Evolutionary conservation across 371 early-diverging fungal species (phyloP).

Genomic region (Conidiobolus incongruus): DNA sequence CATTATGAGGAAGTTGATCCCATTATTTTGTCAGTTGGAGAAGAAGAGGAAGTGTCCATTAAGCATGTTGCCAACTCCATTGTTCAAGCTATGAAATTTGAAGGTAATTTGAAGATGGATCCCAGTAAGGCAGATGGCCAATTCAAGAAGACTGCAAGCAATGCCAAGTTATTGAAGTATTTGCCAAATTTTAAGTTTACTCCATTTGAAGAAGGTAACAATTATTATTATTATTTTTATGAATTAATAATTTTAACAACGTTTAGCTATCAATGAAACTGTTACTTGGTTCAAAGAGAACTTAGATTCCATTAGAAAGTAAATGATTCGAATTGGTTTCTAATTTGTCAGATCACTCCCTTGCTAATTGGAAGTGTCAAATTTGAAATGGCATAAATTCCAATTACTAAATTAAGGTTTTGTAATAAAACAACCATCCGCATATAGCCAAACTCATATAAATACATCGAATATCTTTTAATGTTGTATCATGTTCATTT

Average conservation of each 20-base stretch:
- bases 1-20: slow-evolving; percentile 63
- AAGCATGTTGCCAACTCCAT: slow-evolving; percentile 56
- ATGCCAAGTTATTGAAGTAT: slow-evolving; percentile 46
- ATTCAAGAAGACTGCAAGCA: slow-evolving; percentile 69
- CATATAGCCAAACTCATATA: too few species aligned
- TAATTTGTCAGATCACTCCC: too few species aligned
- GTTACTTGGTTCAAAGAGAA: slow-evolving; percentile 60
- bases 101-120: slow-evolving; percentile 45
- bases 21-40: slow-evolving; percentile 63
- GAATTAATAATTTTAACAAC: slow-evolving; percentile 1
- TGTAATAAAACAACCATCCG: too few species aligned
- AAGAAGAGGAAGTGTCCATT: slow-evolving; percentile 62
- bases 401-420: too few species aligned
- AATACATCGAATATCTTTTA: too few species aligned
- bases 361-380: too few species aligned
- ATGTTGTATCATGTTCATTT: too few species aligned
- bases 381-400: too few species aligned
- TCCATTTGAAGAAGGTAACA: slow-evolving; percentile 41
- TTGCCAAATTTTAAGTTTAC: slow-evolving; percentile 65
- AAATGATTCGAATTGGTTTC: too few species aligned
- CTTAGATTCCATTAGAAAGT: slow-evolving; percentile 31
- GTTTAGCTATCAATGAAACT: slow-evolving; percentile 45
- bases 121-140: slow-evolving; percentile 61
- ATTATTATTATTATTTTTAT: background rate
- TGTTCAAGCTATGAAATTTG: slow-evolving; percentile 39